Base-by-base conservation (phyloP, 2,329 filamentous ascomycete species). In the Ascosphaera pollenicola region DNA sequence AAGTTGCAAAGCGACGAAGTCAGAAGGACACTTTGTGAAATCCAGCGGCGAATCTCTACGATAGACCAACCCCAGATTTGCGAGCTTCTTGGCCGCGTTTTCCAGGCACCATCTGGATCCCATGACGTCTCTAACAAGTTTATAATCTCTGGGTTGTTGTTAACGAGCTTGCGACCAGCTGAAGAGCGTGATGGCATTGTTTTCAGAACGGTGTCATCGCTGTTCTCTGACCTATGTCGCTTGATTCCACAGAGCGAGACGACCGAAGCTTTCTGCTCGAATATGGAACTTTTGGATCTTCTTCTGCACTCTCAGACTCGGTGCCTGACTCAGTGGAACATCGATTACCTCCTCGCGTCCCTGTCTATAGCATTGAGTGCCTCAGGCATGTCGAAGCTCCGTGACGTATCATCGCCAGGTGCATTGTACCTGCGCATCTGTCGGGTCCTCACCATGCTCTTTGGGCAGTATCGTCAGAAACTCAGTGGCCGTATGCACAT, bases 401-500 rank as follows among this genome's bases (percentile, higher is more conserved):
- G 35, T 16, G 17, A 24, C 19, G 35, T 13, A 10, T 10, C 35
- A 18, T 36, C 19, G n/a, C 56, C 55, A 3, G 49, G 58, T 1
- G 52, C 57, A 2, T 58, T 74, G 36, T 74, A 63, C 53, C 57
- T 60, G 3, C 64, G 67, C 34, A 54, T 74, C 8, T 74, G 69
- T 49, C 56, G 63, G 28, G 56, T 72, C 8, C 55, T 67, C 40
- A 64, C 64, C 7, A 53, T 63, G 0, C 52, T 75, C 6, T 53
- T 77, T 6, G 58, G 65, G n/a, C 59, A 73, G 10, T 66, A 75
- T 47, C 65, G 71, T 17, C 57, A 65, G 13, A 68, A 69, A 34
- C 56, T 76, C 8, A 66, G 68, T 28, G 70, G 70, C 6, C 68
- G 73, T 17, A 69, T 69, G 53, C 70, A 76, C 47, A 56, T 76